Percentiles rank a stretch among this genome's conserved stretches.
Evolutionary conservation across 495 filamentous ascomycete species (phyloP).

Genomic region (Xylaria flabelliformis): DNA sequence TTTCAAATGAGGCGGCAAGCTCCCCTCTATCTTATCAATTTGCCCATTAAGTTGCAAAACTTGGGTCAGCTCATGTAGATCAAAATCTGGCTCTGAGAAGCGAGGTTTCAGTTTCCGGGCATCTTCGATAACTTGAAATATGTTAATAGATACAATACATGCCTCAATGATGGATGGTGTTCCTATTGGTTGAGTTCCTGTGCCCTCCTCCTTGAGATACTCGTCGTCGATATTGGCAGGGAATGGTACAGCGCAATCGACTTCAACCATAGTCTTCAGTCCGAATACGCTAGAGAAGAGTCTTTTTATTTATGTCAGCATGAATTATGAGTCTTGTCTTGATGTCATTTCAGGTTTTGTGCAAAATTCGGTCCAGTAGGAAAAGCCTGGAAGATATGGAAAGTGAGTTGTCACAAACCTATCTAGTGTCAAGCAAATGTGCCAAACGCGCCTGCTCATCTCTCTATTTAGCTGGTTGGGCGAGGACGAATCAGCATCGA

Average conservation of each 20-base stretch:
- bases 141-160: neutral
- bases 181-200: neutral
- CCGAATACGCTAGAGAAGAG: neutral
- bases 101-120: neutral
- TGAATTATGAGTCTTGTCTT: neutral
- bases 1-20: neutral
- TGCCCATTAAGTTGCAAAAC: neutral
- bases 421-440: neutral
- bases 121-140: slow-evolving; percentile 1
- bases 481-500: neutral
- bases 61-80: neutral
- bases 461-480: neutral
- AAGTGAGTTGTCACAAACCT: neutral
- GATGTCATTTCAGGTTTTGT: neutral
- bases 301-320: neutral
- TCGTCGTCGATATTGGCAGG: neutral
- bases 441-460: neutral
- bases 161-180: neutral
- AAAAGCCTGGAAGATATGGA: neutral
- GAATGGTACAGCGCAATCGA: neutral
- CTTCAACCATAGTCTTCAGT: neutral
- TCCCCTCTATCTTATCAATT: neutral
- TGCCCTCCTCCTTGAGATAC: neutral
- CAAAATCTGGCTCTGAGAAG: neutral
- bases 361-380: neutral